Base-by-base conservation (phyloP, 495 filamentous ascomycete genomes). In the Bathelium albidoporum region DNA sequence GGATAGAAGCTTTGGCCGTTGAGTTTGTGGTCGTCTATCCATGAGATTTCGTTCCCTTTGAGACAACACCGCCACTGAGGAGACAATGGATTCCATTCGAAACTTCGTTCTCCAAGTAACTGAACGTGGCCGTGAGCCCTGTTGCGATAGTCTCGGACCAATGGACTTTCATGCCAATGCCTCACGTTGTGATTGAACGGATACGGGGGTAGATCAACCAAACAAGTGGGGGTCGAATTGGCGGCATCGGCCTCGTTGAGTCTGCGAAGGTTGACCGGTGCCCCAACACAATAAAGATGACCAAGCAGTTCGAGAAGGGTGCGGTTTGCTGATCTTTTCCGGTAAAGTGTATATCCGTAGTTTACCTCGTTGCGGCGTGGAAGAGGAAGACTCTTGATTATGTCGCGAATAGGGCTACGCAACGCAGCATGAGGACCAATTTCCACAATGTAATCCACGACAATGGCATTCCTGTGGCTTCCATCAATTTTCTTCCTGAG, bases 71-170 rank as follows among this genome's bases (percentile, higher is more conserved):
- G 62, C 44, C 76, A 71, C 1, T 72, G 73, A 3, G 78, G 72
- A 59, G 83, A 77, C 3, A 79, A 62, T 2, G 77, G 72, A 62
- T 78, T 81, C 32, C 73, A 81, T 52, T 81, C 81, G 32, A 74
- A 66, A 11, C 74, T 73, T 3, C 75, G 72, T 7, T 74, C 71
- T 0, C 85, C 86, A 1, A 88, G 73, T 0, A 87, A 71, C 65
- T 85, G 83, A 41, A 81, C 81, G 4, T 78, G 73, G 1, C 73
- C 67, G n/a, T 72, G 70, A 1, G 73, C 72, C 24, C 79, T 74
- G 41, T 75, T 73, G 44, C 82, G 78, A 65, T 83, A 82, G 0
- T 60, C 26, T n/a, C 75, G 69, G n/a, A 78, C 81, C 63, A 78
- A 72, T 12, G 82, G 36, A 49, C 41, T 32, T 44, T 52, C 39